Conservation (phyloP, 345 rosid species). For the Toxicodendron radicans region DNA sequence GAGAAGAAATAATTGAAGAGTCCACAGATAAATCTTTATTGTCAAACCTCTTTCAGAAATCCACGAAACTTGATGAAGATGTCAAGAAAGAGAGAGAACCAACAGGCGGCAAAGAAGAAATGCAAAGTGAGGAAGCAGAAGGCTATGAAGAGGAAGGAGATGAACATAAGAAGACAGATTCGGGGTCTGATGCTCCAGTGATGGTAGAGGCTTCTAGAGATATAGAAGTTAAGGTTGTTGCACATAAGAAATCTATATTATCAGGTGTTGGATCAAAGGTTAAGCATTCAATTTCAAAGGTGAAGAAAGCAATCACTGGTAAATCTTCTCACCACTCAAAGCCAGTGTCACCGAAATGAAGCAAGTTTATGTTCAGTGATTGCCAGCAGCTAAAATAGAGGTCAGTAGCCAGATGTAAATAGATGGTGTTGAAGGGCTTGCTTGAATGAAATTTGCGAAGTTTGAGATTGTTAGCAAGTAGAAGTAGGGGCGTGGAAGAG, state of each 20-base stretch:
- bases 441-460: no score
- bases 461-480: neutral
- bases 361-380: neutral
- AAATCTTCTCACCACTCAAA: slow-evolving; percentile 74
- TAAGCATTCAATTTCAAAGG: slow-evolving; percentile 86
- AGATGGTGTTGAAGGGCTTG: no score
- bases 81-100: slow-evolving; percentile 30
- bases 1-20: slow-evolving; percentile 26
- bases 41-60: slow-evolving; percentile 44
- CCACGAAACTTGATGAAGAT: slow-evolving; percentile 27
- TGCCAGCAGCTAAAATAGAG: neutral
- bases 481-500: neutral
- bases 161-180: slow-evolving; percentile 47
- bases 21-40: slow-evolving; percentile 35
- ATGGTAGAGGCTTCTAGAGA: slow-evolving; percentile 66
- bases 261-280: slow-evolving; percentile 88
- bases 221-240: slow-evolving; percentile 36
- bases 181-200: slow-evolving; percentile 56
- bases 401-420: no score
- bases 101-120: slow-evolving; percentile 23
- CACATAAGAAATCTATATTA: slow-evolving; percentile 76
- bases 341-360: slow-evolving; percentile 49
- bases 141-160: slow-evolving; percentile 39
- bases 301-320: slow-evolving; percentile 82
- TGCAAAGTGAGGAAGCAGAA: slow-evolving; percentile 27